These are phyloP conservation scores for Diaporthe capsici DNA, from an alignment of 2,329 filamentous ascomycete genomes.

Conservation along the genomic window DNA sequence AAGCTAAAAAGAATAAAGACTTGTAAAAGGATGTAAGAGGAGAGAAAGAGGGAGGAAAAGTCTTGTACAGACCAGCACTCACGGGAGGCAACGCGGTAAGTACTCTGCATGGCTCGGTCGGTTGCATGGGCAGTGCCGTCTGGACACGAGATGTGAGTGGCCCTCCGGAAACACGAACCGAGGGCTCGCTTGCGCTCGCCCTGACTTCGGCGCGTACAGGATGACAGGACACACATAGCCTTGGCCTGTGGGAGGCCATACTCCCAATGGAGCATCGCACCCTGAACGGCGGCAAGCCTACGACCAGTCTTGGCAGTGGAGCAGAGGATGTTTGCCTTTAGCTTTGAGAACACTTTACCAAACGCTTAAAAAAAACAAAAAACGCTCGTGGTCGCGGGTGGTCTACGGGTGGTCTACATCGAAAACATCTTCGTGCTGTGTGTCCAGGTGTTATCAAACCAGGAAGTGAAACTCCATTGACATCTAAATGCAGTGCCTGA, in stretches of 20 bases:
- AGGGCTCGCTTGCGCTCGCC: neutral
- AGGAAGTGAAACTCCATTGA: slow-evolving; percentile 22
- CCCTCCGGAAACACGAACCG: neutral
- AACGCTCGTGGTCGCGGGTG: too few relatives aligned
- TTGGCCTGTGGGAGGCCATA: neutral
- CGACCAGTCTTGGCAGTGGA: neutral
- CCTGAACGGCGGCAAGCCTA: neutral
- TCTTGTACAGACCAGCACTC: neutral
- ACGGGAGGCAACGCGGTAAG: neutral
- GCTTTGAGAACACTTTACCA: neutral
- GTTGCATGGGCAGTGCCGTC: neutral
- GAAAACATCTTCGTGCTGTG: neutral
- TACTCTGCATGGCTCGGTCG: neutral
- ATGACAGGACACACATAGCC: neutral
- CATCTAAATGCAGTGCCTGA: slow-evolving; percentile 40
- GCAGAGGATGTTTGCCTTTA: neutral
- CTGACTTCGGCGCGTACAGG: neutral
- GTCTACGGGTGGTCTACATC: neutral
- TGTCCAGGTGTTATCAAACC: slow-evolving; percentile 1
- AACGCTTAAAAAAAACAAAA: too few relatives aligned
- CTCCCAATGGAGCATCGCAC: neutral
- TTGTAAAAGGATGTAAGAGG: neutral
- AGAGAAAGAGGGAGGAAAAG: too few relatives aligned
- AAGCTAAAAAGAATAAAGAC: neutral
- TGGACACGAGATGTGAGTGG: neutral